Percentiles rank a stretch among this genome's conserved stretches.
These are phyloP conservation scores for Vickermania spadyakhi DNA, from an alignment of 208 protist species.

Conservation along the genomic window DNA sequence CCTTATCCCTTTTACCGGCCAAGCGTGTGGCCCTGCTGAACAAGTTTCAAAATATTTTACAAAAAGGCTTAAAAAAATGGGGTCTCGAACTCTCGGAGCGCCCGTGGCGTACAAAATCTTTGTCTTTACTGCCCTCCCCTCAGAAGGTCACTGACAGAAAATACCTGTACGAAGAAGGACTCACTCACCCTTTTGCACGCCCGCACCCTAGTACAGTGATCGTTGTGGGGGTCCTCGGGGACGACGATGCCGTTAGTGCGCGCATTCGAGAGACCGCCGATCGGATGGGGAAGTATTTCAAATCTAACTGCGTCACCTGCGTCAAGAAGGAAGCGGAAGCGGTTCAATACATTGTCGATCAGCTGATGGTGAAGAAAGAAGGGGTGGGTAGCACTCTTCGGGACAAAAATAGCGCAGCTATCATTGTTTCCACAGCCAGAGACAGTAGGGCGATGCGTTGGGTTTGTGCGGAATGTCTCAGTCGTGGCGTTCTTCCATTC, in stretches of 20 bases:
- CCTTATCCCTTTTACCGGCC: constrained; percentile 62
- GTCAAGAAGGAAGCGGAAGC: constrained; percentile 42
- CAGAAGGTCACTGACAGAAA: constrained; percentile 13
- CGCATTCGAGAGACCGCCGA: background rate
- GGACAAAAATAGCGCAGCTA: constrained; percentile 44
- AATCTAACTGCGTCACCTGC: constrained; percentile 21
- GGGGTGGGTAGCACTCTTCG: constrained; percentile 2
- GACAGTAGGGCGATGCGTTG: constrained; percentile 57
- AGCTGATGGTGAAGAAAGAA: constrained; percentile 7
- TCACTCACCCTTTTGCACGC: constrained; percentile 1
- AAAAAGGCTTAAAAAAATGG: constrained; percentile 39
- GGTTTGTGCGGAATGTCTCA: constrained; percentile 72
- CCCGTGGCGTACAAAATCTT: constrained; percentile 28
- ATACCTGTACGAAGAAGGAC: background rate
- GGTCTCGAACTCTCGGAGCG: constrained; percentile 35
- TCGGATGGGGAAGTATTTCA: constrained; percentile 21
- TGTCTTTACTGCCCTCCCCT: constrained; percentile 61
- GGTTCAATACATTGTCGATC: constrained; percentile 44
- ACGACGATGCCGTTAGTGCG: background rate
- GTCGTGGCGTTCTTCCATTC: constrained; percentile 54
- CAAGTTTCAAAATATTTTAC: constrained; percentile 24
- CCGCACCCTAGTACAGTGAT: constrained; percentile 45
- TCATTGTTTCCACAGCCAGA: constrained; percentile 50
- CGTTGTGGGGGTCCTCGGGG: constrained; percentile 47
- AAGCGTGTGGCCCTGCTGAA: constrained; percentile 41